Evolutionary conservation across 2,329 filamentous ascomycete species (phyloP), one percentile per base, ranked within the genome.

Genomic region (Lachnellula cervina): DNA sequence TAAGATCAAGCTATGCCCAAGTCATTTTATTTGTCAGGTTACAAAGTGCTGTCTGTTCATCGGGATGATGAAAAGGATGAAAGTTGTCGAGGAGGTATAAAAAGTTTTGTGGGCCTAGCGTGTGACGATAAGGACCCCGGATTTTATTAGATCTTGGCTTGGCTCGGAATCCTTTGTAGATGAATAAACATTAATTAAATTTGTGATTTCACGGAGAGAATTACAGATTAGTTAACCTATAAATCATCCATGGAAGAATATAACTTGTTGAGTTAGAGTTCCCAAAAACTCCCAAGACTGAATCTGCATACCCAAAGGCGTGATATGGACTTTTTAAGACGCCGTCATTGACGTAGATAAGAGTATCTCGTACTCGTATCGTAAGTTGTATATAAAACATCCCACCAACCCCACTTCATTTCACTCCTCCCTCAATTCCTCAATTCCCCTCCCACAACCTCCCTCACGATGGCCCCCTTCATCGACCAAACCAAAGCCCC

Each of bases 401-500:
- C 45, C 45, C 45, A 28, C 17, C 21, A 47, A 9, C 25, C 47
- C 28, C 47, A 25, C 35, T 23, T 44, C 42, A 16, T 16, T 34
- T 28, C 5, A 9, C 7, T 28, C 9, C 28, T 8, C 28, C 1
- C 7, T 28, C 28, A 8, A 28, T 28, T 9, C 28, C 28, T 11
- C 28, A 32, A 9, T 32, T 32, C 28, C 28, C 11, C 28, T 11
- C 28, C 28, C 28, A 8, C 28, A 32, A 11, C 28, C 8, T 28
- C 8, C 51, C 19, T 28, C 48, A 53, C 56, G 21, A 62, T 62
- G 59, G 17, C 35, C 7, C 16, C 46, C 21, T 38, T 52, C 28
- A 50, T 54, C 13, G 57, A 62, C 38, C 58, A 62, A 52, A 50
- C 53, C 43, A 44, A 53, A 28, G 68, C 67, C 28, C 68, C 68